Evolutionary conservation across 495 filamentous ascomycete genomes (phyloP), one percentile per base, ranked within the genome.

Genomic region (Bacidia gigantensis): DNA sequence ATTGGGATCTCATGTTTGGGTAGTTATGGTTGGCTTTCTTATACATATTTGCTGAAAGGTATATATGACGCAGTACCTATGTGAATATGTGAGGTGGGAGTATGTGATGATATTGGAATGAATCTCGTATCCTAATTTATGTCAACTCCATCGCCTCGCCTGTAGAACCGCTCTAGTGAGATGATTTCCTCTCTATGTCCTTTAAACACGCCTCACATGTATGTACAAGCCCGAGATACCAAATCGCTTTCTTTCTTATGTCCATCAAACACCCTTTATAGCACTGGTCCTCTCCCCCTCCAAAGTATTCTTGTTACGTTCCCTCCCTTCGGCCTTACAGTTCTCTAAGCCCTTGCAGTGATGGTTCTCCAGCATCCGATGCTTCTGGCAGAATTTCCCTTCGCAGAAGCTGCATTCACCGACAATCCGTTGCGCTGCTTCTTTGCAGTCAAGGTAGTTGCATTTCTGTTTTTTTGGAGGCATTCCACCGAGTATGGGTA

Each of bases 361-460:
- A 70, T 98, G 92, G 55, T 87, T 83, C 69, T 98, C 92, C 45
- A 97, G 67, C 67, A 97, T 78, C 14, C 92, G 75, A 71, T 98
- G 92, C 72, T 86, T 89, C 49, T 83, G 86, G 71, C 92, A 98
- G 72, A 84, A 97, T 66, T 92, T 84, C 14, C 89, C 89, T 47
- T 80, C 71, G 73, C 92, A 98, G 70, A 97, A 97, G 49, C 79
- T 83, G 72, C 92, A 98, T 69, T 97, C 92, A 10, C 93, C 93
- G 41, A 95, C 85, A 63, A 97, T 95, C 51, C 85, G 79, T 65
- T 93, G 87, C 21, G 89, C 88, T 26, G 77, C 75, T 55, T 82
- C 78, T 65, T 77, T 87, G 79, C 92, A 98, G 55, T 86, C 82
- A 70, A 87, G 88, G 74, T 83, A 87, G 55, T 77, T 81, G 75